Evolutionary conservation across 2,329 filamentous ascomycete species (phyloP), one percentile per base, ranked within the genome.

Genomic region (Plenodomus lindquistii): DNA sequence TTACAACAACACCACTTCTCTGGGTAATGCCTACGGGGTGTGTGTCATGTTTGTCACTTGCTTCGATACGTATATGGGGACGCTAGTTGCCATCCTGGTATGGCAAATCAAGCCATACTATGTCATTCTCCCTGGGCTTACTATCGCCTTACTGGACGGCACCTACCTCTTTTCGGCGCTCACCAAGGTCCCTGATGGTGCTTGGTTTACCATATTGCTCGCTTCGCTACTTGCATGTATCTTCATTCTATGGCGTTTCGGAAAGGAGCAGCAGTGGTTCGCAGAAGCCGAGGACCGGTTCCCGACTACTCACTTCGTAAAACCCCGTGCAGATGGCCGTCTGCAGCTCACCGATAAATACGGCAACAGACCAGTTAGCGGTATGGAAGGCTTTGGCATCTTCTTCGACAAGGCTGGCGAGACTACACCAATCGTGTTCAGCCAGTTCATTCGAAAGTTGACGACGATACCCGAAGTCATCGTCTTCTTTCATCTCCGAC

Each of bases 31-130:
- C 0, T 91, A 91, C 59, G 87, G 88, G 34, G 85, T 89, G 7
- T 92, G 88, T 57, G 88, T 92, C 65, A 89, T 91, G 59, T 82
- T 89, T 40, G 88, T 91, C 37, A 89, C 88, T 0, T 89, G 91
- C 66, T 85, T 92, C 62, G 87, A 86, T 45, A 91, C 88, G 0
- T 86, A 81, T 67, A 85, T 93, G 79, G 85, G 90, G 1, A 81
- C 86, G 0, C 74, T 92, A 1, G 85, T 87, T 1, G 85, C 88
- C 0, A 77, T 91, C 2, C 77, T 91, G 31, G 85, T 90, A 34
- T 92, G 88, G 88, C 79, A 82, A 17, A 68, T 87, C 20, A 80
- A 81, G 2, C 74, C 82, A 1, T 77, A 79, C 43, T 57, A 86
- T n/a, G 84, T 91, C 7, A 62, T 85, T 29, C 59, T 84, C 0